Conservation (phyloP, 2,329 filamentous ascomycete species). For the Colletotrichum gloeosporioides region DNA sequence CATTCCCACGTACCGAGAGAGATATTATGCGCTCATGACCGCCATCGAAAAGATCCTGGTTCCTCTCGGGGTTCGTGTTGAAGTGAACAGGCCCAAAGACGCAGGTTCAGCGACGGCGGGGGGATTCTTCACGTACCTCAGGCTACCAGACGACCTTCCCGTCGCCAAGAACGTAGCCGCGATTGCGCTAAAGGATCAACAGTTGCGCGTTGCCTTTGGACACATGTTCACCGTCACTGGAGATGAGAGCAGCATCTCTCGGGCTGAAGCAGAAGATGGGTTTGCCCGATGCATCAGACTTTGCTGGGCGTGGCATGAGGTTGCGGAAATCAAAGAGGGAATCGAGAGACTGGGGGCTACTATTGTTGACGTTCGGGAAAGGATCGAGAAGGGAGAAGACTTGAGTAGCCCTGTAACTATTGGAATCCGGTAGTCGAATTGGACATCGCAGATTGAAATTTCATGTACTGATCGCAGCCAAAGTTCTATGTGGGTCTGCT, state of each 20-base stretch:
- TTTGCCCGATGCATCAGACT: conserved; percentile 68
- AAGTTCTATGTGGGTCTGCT: not conserved
- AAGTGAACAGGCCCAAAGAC: not conserved
- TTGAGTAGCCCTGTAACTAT: not conserved
- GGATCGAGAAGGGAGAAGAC: not conserved
- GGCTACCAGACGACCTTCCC: conserved; percentile 45
- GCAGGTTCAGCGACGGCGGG: conserved; percentile 36
- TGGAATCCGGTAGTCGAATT: not conserved
- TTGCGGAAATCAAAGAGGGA: conserved; percentile 69
- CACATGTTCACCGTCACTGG: conserved; percentile 71
- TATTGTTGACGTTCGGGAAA: not conserved
- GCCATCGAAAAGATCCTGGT: conserved; percentile 22
- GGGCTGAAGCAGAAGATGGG: conserved; percentile 20
- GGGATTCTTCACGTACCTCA: conserved; percentile 71
- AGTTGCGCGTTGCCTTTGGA: conserved; percentile 71
- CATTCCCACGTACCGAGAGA: conserved; percentile 23
- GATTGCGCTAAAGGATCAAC: conserved; percentile 64
- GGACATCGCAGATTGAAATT: rapidly evolving
- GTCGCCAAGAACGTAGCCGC: conserved; percentile 39
- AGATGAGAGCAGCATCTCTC: conserved; percentile 51
- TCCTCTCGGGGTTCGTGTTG: not conserved
- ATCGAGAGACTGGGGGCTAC: conserved; percentile 60
- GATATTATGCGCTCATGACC: conserved; percentile 23
- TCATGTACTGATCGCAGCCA: rapidly evolving
- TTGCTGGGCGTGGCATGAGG: conserved; percentile 76